Percentiles rank a stretch among this genome's conserved stretches.
Conservation (phyloP, 2,329 filamentous ascomycete genomes). For the Trichoderma aggressivum region DNA sequence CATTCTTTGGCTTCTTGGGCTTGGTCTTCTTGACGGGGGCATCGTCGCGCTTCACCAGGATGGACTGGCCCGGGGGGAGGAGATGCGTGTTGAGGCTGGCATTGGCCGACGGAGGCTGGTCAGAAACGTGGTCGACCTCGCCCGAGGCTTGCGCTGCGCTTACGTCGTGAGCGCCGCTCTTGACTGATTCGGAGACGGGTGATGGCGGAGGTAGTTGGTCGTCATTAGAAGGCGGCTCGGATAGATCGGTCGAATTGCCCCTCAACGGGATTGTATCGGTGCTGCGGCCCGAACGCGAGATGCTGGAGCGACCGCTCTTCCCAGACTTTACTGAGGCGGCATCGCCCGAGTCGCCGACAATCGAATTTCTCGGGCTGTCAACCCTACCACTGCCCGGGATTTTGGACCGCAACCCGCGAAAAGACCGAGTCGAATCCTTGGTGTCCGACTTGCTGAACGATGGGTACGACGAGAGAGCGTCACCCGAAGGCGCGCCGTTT, state of each 20-base stretch:
- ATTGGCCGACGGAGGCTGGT: conserved; percentile 72
- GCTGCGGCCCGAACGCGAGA: conserved; percentile 44
- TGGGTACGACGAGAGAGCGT: conserved; percentile 72
- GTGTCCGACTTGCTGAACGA: conserved; percentile 92
- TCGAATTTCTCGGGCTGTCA: conserved; percentile 79
- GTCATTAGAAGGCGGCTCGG: conserved; percentile 47
- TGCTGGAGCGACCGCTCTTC: conserved; percentile 54
- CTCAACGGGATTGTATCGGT: conserved; percentile 42
- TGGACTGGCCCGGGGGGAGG: conserved; percentile 79
- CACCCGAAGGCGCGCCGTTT: conserved; percentile 33
- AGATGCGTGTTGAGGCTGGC: conserved; percentile 55
- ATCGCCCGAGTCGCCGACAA: conserved; percentile 66
- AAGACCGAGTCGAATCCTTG: conserved; percentile 83
- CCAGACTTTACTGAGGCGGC: conserved; percentile 70
- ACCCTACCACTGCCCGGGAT: conserved; percentile 70
- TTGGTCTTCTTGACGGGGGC: conserved; percentile 54
- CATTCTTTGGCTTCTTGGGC: conserved; percentile 42
- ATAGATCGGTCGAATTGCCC: conserved; percentile 41
- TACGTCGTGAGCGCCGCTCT: conserved; percentile 72
- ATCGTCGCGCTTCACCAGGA: conserved; percentile 77
- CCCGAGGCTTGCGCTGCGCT: conserved; percentile 77
- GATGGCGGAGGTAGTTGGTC: conserved; percentile 69
- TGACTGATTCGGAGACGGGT: conserved; percentile 72
- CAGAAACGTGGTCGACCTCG: conserved; percentile 92
- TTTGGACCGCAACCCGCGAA: conserved; percentile 82